phyloP scores from a whole-genome alignment of 192 early-diverging fungal genomes.

The Coemansia sp. region DNA sequence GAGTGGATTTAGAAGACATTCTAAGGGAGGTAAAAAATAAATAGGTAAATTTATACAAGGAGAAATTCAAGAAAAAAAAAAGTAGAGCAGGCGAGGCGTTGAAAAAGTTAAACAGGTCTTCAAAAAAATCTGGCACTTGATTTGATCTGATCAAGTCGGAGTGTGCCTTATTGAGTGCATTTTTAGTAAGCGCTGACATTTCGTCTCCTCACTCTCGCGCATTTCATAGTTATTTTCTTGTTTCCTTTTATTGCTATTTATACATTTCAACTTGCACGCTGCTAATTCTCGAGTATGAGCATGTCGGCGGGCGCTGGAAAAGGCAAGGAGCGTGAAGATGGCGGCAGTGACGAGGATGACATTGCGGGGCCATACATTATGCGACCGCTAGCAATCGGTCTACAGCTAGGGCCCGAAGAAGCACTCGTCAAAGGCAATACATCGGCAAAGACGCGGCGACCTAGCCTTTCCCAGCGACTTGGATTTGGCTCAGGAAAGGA shows the following conservation, averaged over 20 bases:
- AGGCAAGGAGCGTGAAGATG: conserved; percentile 4
- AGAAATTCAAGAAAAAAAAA: neutral
- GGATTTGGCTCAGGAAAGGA: conserved; percentile 19
- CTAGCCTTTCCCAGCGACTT: conserved; percentile 48
- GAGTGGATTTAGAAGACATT: neutral
- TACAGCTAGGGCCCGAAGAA: conserved; percentile 17
- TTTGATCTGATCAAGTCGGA: conserved; percentile 5
- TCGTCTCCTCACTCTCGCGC: neutral
- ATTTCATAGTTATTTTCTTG: neutral
- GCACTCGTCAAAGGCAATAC: neutral
- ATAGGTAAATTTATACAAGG: neutral
- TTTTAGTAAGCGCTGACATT: neutral
- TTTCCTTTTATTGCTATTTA: neutral
- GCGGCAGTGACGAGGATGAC: neutral
- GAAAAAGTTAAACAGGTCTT: neutral
- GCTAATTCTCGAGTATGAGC: conserved; percentile 3
- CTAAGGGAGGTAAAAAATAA: neutral
- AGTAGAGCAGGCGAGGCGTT: neutral
- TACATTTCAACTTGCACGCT: neutral
- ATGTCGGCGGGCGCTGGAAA: neutral
- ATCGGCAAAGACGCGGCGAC: conserved; percentile 30
- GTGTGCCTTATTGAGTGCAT: neutral
- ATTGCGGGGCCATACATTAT: conserved; percentile 24
- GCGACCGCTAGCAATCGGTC: conserved; percentile 24
- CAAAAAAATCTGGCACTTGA: conserved; percentile 3